phyloP scores from a whole-genome alignment of 2,329 filamentous ascomycete species.

The Xylaria sp. region DNA sequence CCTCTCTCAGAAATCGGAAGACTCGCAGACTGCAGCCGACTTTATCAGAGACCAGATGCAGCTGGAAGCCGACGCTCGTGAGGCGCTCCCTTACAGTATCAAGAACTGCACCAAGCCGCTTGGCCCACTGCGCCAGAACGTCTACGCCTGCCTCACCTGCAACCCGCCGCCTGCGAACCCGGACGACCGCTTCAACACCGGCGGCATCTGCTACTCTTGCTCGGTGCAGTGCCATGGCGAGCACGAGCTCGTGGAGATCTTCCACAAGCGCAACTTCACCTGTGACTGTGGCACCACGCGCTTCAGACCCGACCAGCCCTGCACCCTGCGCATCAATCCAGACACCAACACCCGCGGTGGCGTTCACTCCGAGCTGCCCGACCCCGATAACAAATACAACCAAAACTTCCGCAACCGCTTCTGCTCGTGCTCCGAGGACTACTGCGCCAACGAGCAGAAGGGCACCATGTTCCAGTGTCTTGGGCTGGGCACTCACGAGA shows the following conservation, averaged over 20 bases:
- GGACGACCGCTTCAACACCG: slow-evolving; percentile 73
- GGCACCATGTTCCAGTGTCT: slow-evolving; percentile 99
- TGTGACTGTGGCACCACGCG: slow-evolving; percentile 96
- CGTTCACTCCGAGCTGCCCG: slow-evolving; percentile 80
- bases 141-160: slow-evolving; percentile 95
- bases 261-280: slow-evolving; percentile 93
- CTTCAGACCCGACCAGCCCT: slow-evolving; percentile 74
- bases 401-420: slow-evolving; percentile 95
- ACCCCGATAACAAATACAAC: slow-evolving; percentile 86
- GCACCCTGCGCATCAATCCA: slow-evolving; percentile 78
- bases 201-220: slow-evolving; percentile 95
- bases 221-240: slow-evolving; percentile 97
- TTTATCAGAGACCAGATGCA: slow-evolving; percentile 91
- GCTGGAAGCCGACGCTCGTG: slow-evolving; percentile 93
- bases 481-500: slow-evolving; percentile 81
- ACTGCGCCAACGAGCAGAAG: slow-evolving; percentile 88
- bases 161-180: slow-evolving; percentile 78
- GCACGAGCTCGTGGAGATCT: slow-evolving; percentile 93
- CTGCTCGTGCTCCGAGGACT: slow-evolving; percentile 88
- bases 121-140: slow-evolving; percentile 84
- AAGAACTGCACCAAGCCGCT: slow-evolving; percentile 92
- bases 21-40: slow-evolving; percentile 79
- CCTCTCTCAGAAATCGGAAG: slow-evolving; percentile 67
- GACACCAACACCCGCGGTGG: slow-evolving; percentile 79
- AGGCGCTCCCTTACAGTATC: slow-evolving; percentile 96